Conservation (phyloP, 495 filamentous ascomycete genomes). For the Aspergillus haitiensis region DNA sequence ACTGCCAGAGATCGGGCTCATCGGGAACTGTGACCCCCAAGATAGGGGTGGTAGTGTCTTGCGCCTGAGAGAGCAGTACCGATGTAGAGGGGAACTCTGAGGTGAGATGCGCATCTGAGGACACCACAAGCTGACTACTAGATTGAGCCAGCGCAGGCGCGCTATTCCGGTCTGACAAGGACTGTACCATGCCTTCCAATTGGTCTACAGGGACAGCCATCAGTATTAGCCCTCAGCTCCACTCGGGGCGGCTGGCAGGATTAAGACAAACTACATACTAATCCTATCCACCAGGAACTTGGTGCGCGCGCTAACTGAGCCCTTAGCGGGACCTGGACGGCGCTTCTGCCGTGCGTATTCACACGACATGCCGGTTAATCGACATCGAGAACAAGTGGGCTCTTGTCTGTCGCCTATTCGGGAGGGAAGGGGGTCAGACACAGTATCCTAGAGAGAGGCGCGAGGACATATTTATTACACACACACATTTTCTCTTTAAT, state of each 20-base stretch:
- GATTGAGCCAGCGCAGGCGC: not conserved
- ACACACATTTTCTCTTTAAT: not conserved
- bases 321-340: constrained; percentile 10
- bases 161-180: not conserved
- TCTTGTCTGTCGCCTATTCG: not conserved
- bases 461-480: not conserved
- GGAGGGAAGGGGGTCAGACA: not conserved
- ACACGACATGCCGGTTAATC: not conserved
- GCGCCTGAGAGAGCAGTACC: no score
- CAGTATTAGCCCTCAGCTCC: not conserved
- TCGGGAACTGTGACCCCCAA: not conserved
- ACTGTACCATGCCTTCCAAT: constrained; percentile 8
- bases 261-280: not conserved
- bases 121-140: not conserved
- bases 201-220: not conserved
- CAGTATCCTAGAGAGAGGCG: no score
- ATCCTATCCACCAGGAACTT: constrained; percentile 7
- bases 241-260: not conserved
- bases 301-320: constrained; percentile 6
- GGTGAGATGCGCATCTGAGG: no score
- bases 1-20: not conserved
- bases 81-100: no score
- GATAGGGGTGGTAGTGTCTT: not conserved
- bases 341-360: not conserved
- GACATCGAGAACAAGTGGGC: not conserved